Conservation (phyloP, 2,329 filamentous ascomycete genomes). For the Exophiala sp. region DNA sequence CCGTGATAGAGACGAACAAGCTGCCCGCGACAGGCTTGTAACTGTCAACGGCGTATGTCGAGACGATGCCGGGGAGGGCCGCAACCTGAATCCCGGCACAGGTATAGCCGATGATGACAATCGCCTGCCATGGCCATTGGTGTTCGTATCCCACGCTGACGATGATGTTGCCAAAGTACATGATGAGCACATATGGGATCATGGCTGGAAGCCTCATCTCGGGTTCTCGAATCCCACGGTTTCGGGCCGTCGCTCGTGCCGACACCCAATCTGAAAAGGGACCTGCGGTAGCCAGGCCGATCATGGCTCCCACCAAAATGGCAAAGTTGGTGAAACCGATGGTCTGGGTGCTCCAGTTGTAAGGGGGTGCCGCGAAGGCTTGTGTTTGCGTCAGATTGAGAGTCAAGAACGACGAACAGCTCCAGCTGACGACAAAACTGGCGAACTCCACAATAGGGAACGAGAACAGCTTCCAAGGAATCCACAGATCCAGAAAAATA, state of each 20-base stretch:
- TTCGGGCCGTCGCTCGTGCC: constrained; percentile 47
- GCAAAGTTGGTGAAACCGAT: constrained; percentile 37
- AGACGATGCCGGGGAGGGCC: constrained; percentile 54
- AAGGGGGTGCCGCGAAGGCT: constrained; percentile 51
- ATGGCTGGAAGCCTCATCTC: constrained; percentile 54
- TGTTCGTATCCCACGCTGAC: constrained; percentile 50
- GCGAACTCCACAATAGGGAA: constrained; percentile 61
- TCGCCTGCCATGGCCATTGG: constrained; percentile 47
- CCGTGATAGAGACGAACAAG: constrained; percentile 56
- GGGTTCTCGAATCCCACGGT: constrained; percentile 52
- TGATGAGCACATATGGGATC: constrained; percentile 53
- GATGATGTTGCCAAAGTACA: constrained; percentile 54
- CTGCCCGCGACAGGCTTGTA: constrained; percentile 59
- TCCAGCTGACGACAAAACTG: constrained; percentile 57
- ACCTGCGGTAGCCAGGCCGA: constrained; percentile 52
- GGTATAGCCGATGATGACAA: constrained; percentile 55
- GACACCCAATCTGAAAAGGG: constrained; percentile 54
- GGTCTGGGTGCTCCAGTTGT: constrained; percentile 46
- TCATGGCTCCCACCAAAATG: constrained; percentile 42
- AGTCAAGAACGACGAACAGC: constrained; percentile 52
- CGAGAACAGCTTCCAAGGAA: constrained; percentile 56
- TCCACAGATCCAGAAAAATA: constrained; percentile 51
- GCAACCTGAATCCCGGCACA: constrained; percentile 54
- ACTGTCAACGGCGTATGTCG: constrained; percentile 55
- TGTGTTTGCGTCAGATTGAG: constrained; percentile 57